Evolutionary conservation across 306 rosid species (phyloP).

Genomic region (Inga leiocalycina): DNA sequence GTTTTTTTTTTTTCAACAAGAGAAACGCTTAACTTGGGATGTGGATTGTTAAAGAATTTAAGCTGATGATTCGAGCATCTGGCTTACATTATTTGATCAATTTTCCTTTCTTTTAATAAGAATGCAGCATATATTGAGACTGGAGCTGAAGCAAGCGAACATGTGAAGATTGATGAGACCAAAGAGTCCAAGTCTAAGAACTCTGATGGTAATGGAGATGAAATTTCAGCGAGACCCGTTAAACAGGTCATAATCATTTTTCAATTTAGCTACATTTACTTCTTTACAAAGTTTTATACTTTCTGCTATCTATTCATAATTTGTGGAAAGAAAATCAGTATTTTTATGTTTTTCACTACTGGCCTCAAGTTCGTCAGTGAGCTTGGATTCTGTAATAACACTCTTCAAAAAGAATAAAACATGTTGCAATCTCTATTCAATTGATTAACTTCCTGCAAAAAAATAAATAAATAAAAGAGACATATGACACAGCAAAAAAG

Average conservation of each 20-base stretch:
- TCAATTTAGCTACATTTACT: background rate
- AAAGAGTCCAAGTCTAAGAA: conserved; percentile 39
- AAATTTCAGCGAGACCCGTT: conserved; percentile 54
- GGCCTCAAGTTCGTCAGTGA: background rate
- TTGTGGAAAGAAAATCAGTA: conserved; percentile 6
- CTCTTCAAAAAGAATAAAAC: background rate
- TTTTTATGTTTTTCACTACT: background rate
- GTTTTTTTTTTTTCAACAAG: background rate
- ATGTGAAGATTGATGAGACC: conserved; percentile 33
- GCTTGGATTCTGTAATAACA: background rate
- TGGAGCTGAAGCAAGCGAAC: conserved; percentile 33
- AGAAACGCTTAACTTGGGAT: background rate
- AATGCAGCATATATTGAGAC: conserved; percentile 42
- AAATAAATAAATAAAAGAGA: background rate
- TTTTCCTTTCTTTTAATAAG: conserved; percentile 9
- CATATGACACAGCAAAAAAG: background rate
- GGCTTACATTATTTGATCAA: conserved; percentile 20
- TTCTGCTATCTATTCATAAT: background rate
- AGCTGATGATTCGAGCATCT: conserved; percentile 9
- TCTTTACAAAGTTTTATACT: conserved; percentile 3
- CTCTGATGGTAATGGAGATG: conserved; percentile 48
- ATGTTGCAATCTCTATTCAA: background rate
- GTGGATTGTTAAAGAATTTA: conserved; percentile 9
- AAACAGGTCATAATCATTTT: conserved; percentile 56
- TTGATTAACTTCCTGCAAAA: background rate